A percentile compares a stretch with the other conserved stretches of the same genome.
Evolutionary conservation across 805 yeast genomes (phyloP).

Genomic region (Hemisphaericaspora nanyangensis): DNA sequence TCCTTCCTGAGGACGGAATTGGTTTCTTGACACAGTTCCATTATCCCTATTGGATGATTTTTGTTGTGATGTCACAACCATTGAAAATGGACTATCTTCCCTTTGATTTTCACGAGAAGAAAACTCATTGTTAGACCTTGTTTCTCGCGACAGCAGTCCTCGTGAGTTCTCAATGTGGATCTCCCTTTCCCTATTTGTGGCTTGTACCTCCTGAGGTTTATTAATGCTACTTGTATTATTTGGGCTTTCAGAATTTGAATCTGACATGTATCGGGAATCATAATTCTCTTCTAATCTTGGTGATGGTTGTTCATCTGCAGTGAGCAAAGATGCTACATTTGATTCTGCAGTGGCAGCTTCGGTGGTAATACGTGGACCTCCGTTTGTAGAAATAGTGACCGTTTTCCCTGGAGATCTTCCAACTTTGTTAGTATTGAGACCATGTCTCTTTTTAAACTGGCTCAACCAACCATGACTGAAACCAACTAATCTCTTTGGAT

Average conservation of each 20-base stretch:
- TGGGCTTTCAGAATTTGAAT: background rate
- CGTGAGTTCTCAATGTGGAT: background rate
- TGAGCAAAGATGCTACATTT: conserved; percentile 1
- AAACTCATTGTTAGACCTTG: background rate
- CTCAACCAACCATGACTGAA: conserved; percentile 64
- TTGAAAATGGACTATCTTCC: background rate
- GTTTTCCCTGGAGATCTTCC: conserved; percentile 2
- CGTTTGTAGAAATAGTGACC: background rate
- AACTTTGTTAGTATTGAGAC: conserved; percentile 35
- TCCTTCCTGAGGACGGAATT: conserved; percentile 25
- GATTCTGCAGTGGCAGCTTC: background rate
- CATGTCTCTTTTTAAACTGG: conserved; percentile 58
- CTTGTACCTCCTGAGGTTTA: background rate
- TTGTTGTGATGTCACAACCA: background rate
- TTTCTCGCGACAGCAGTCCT: background rate
- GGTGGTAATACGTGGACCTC: background rate
- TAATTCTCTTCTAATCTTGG: conserved; percentile 11
- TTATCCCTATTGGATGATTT: background rate
- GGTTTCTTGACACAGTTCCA: conserved; percentile 13
- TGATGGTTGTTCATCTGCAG: conserved; percentile 5
- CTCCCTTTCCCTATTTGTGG: background rate
- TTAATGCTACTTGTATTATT: background rate
- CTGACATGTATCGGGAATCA: conserved; percentile 12
- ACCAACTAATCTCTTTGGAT: conserved; percentile 51
- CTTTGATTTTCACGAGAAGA: too few species aligned